Conservation (phyloP, 2,329 filamentous ascomycete genomes). For the Lecanicillium sp. region DNA sequence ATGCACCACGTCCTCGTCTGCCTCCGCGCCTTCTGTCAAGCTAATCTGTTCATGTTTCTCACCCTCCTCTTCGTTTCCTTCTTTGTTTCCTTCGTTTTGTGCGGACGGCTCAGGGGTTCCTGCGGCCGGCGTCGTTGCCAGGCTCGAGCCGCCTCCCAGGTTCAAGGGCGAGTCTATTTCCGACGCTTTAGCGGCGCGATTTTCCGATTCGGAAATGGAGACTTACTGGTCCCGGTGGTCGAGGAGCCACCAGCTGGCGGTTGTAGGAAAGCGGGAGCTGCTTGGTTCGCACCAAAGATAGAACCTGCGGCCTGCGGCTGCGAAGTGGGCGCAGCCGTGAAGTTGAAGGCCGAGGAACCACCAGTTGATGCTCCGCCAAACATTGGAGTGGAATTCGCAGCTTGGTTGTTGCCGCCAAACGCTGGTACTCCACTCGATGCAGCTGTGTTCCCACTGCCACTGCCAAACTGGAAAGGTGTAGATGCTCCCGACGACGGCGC, state of each 20-base stretch:
- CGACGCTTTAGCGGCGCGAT: constrained; percentile 39
- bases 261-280: constrained; percentile 30
- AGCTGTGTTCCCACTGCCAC: constrained; percentile 15
- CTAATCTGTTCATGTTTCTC: constrained; percentile 63
- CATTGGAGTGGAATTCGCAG: constrained; percentile 15
- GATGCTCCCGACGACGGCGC: constrained; percentile 19
- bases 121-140: constrained; percentile 51
- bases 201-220: constrained; percentile 31
- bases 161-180: constrained; percentile 46
- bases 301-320: constrained; percentile 20
- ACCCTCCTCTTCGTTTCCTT: constrained; percentile 38
- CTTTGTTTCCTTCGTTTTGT: constrained; percentile 33
- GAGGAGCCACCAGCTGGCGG: constrained; percentile 34
- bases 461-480: constrained; percentile 31
- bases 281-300: constrained; percentile 25
- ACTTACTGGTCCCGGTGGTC: constrained; percentile 40
- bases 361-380: constrained; percentile 24
- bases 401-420: constrained; percentile 20
- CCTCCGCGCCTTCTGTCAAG: constrained; percentile 60
- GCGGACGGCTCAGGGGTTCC: constrained; percentile 51
- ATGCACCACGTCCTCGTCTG: constrained; percentile 62
- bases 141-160: constrained; percentile 51
- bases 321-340: constrained; percentile 24
- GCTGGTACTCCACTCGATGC: constrained; percentile 13
- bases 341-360: constrained; percentile 29